Conservation (phyloP, 2,329 filamentous ascomycete species). For the Trichoderma endophyticum region DNA sequence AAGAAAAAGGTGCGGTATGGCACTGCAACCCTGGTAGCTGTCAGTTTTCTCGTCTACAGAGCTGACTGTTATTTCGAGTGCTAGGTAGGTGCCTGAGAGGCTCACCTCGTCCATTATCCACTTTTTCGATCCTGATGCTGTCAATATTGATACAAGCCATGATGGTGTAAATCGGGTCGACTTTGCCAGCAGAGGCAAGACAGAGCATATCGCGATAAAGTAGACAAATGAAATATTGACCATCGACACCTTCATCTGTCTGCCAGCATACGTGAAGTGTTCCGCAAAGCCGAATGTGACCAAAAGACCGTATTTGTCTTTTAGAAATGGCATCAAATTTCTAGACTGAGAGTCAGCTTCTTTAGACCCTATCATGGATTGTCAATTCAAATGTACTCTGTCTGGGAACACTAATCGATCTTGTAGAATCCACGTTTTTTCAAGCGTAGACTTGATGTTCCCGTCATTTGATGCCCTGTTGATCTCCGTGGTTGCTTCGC, state of each 20-base stretch:
- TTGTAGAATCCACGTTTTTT: conserved; percentile 82
- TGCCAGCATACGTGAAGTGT: conserved; percentile 82
- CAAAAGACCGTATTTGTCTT: conserved; percentile 72
- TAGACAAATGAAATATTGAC: conserved; percentile 79
- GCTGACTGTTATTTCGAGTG: neutral
- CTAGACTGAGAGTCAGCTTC: conserved; percentile 28
- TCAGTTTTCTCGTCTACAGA: neutral
- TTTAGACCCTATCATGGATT: neutral
- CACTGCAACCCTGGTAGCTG: conserved; percentile 71
- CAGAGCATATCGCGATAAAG: conserved; percentile 80
- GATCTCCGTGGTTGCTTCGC: conserved; percentile 73
- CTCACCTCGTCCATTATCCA: conserved; percentile 71
- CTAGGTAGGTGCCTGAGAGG: no score
- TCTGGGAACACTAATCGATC: conserved; percentile 73
- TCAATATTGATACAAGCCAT: conserved; percentile 70
- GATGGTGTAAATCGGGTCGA: conserved; percentile 67
- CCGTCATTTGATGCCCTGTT: conserved; percentile 81
- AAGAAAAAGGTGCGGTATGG: conserved; percentile 80
- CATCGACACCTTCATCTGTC: conserved; percentile 62
- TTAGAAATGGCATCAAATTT: conserved; percentile 52
- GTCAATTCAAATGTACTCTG: conserved; percentile 51
- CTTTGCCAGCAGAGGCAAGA: conserved; percentile 64
- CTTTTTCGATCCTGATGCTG: conserved; percentile 64
- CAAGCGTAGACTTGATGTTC: conserved; percentile 64
- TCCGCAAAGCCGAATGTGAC: conserved; percentile 77